phyloP scores from a whole-genome alignment of 768 basidiomycete genomes.

The Coprinellus aureogranulatus region DNA sequence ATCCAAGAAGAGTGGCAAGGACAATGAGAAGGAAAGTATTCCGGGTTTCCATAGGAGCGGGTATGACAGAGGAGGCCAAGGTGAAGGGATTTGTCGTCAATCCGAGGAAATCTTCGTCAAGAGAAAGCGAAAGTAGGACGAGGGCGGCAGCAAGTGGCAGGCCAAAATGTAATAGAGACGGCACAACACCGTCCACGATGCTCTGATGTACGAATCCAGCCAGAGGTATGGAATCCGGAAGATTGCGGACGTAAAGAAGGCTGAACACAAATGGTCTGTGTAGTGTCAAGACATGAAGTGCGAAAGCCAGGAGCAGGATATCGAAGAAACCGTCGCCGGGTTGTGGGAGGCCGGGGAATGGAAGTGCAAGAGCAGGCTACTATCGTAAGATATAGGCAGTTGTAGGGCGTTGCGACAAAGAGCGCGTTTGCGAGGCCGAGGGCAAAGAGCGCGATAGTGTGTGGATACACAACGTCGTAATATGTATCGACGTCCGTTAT shows the following conservation, averaged over 20 bases:
- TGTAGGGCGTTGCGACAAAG: constrained; percentile 19
- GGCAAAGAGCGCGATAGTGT: neutral
- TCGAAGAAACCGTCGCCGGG: constrained; percentile 40
- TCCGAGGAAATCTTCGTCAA: constrained; percentile 35
- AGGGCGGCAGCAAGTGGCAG: constrained; percentile 44
- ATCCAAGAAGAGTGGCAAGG: constrained; percentile 27
- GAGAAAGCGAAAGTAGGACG: constrained; percentile 46
- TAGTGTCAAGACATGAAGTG: constrained; percentile 33
- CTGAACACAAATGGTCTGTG: constrained; percentile 37
- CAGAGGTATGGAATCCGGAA: constrained; percentile 40
- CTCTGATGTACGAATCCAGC: constrained; percentile 39
- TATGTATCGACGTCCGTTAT: neutral
- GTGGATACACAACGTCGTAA: neutral
- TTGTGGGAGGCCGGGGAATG: constrained; percentile 33
- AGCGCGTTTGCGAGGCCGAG: neutral
- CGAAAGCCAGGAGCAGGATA: constrained; percentile 38
- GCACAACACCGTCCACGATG: constrained; percentile 35
- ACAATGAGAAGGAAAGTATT: constrained; percentile 40
- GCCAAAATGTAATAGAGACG: constrained; percentile 45
- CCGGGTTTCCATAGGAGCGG: constrained; percentile 50
- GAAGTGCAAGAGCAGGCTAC: constrained; percentile 42
- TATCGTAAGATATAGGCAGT: constrained; percentile 36
- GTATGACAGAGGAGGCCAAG: constrained; percentile 11
- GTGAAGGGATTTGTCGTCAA: constrained; percentile 4
- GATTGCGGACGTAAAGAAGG: constrained; percentile 39